Evolutionary conservation across 2,329 filamentous ascomycete species (phyloP), one percentile per base, ranked within the genome.

Genomic region (Verticillium tricorpus): DNA sequence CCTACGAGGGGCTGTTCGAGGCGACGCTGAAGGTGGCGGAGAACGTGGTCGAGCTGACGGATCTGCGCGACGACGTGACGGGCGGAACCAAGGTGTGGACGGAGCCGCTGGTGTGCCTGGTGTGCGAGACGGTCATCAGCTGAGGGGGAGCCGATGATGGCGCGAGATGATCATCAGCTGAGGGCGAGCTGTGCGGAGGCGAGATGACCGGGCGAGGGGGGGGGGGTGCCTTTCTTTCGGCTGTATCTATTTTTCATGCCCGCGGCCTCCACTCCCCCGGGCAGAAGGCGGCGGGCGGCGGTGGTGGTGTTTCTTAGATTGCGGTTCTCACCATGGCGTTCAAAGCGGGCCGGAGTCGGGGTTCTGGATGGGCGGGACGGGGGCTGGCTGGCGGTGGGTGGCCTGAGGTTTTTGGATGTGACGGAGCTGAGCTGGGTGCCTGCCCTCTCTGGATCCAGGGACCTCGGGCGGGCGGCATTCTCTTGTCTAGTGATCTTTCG

Each of bases 81-180:
- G 81, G 78, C 11, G 82, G 82, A 2, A 78, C 80, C 35, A 84
- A 81, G 70, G 74, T 72, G 11, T 87, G 84, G 84, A 79, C 76
- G 12, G 82, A 86, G 68, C 76, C 77, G 4, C 70, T 82, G 35
- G 71, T 75, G 57, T 87, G 84, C 64, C 74, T 86, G 39, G 68
- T 83, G 50, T 87, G 84, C 68, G 73, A 73, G 25, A 68, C 73
- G n/a, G 72, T 73, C 54, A 80, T 85, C 54, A 56, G 25, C 17
- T 56, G 25, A 12, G 11, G 9, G 17, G 40, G 6, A 1, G 7
- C n/a, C n/a, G n/a, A n/a, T n/a, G n/a, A n/a, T n/a, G n/a, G n/a
- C 5, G 25, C 25, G 25, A 25, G 25, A 25, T 5, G 25, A 25
- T 5, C 25, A 25, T 5, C 25, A 5, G 25, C 25, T 25, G 25